Conservation (phyloP, 108 stramenopile genomes). For the Epithemia pelagica region DNA sequence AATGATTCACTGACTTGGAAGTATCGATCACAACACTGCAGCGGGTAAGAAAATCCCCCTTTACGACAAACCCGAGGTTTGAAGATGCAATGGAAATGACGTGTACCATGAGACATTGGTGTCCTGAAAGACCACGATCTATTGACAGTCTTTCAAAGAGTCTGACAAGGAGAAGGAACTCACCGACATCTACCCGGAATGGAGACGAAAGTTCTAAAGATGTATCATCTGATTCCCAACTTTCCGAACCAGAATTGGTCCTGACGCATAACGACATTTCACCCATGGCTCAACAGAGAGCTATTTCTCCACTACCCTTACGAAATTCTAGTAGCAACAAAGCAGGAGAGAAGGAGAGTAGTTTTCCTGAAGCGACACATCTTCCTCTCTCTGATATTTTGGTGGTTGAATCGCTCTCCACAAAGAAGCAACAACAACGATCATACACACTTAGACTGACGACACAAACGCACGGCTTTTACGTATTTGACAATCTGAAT, state of each 20-base stretch:
- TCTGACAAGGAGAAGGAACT: not conserved
- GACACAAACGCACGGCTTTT: slow-evolving; percentile 18
- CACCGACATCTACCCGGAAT: not conserved
- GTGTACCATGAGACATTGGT: not conserved
- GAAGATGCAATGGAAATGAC: not conserved
- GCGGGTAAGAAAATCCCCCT: not conserved
- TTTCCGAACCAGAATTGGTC: not conserved
- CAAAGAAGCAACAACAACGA: slow-evolving; percentile 1
- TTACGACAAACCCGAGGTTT: not conserved
- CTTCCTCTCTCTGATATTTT: not conserved
- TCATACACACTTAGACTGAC: slow-evolving; percentile 10
- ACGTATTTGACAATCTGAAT: slow-evolving; percentile 22
- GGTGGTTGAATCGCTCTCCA: not conserved
- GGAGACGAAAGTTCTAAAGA: not conserved
- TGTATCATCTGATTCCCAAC: not conserved
- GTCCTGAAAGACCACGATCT: not conserved
- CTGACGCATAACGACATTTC: not conserved
- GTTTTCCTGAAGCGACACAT: no score
- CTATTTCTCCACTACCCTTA: not conserved
- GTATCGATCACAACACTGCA: no score
- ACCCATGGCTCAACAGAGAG: not conserved
- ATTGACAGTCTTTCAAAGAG: not conserved
- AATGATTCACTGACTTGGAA: no score
- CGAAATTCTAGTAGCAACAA: not conserved
- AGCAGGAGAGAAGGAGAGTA: no score